A percentile compares a stretch with the other conserved stretches of the same genome.
Conservation (phyloP, 768 basidiomycete genomes). For the Tylopilus rubrobrunneus region DNA sequence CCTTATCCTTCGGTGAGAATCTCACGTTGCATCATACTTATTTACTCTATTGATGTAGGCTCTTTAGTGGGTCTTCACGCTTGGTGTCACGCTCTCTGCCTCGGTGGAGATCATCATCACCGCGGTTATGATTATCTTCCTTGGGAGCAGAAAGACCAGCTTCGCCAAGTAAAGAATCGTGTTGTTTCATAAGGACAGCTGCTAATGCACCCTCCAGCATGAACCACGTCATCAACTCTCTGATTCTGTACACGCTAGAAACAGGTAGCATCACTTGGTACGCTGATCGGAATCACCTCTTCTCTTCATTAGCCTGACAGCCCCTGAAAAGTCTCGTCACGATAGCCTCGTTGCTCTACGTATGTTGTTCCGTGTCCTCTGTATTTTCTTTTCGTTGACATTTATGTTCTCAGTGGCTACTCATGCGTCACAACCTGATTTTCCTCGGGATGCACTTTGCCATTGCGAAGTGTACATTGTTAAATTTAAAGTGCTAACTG, state of each 20-base stretch:
- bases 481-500: too few species aligned
- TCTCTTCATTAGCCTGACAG: constrained; percentile 1
- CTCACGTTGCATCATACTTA: background rate
- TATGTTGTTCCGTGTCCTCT: constrained; percentile 9
- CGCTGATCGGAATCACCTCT: background rate
- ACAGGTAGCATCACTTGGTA: constrained; percentile 48
- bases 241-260: constrained; percentile 52
- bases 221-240: constrained; percentile 44
- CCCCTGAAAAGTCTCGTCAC: constrained; percentile 24
- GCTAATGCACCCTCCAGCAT: constrained; percentile 30
- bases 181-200: background rate
- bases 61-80: constrained; percentile 30
- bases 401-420: constrained; percentile 20
- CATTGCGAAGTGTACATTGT: constrained; percentile 29
- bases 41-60: background rate
- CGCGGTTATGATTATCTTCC: constrained; percentile 28
- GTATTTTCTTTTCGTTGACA: background rate
- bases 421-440: constrained; percentile 34
- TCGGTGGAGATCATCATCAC: constrained; percentile 34
- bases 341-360: constrained; percentile 31
- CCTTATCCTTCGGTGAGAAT: constrained; percentile 28
- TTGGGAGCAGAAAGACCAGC: constrained; percentile 30
- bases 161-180: constrained; percentile 22
- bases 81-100: constrained; percentile 30
- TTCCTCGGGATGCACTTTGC: constrained; percentile 36